Percentiles rank a stretch among this genome's conserved stretches.
Conservation (phyloP, 805 yeast genomes). For the Ogataea philodendri region DNA sequence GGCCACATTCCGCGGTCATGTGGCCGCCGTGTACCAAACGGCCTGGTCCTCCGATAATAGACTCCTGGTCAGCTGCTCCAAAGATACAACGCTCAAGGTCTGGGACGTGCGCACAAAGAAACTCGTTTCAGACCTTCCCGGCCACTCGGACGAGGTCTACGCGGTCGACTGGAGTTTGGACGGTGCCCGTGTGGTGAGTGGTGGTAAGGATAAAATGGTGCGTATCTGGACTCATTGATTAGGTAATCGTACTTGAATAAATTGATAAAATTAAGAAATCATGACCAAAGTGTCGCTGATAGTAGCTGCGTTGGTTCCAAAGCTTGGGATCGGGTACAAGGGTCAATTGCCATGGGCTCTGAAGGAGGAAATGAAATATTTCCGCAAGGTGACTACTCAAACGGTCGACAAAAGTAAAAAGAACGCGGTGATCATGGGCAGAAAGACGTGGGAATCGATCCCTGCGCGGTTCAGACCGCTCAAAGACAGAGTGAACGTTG, state of each 20-base stretch:
- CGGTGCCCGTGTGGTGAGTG: conserved; percentile 92
- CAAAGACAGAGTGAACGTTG: conserved; percentile 68
- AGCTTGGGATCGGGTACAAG: conserved; percentile 77
- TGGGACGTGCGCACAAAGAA: conserved; percentile 92
- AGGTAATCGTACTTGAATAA: conserved; percentile 6
- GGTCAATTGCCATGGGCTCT: conserved; percentile 89
- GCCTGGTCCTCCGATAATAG: conserved; percentile 97
- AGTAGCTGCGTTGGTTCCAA: conserved; percentile 84
- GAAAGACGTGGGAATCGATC: conserved; percentile 94
- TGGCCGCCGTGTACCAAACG: conserved; percentile 95
- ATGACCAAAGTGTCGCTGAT: conserved; percentile 53
- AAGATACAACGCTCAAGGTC: conserved; percentile 92
- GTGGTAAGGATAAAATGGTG: conserved; percentile 94
- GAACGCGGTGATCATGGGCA: conserved; percentile 93
- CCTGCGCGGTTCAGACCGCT: conserved; percentile 84
- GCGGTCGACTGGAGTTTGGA: conserved; percentile 98
- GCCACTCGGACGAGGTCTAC: conserved; percentile 92
- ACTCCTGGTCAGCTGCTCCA: conserved; percentile 86
- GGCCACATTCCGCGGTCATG: conserved; percentile 93
- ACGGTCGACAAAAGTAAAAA: conserved; percentile 32
- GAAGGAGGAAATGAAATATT: conserved; percentile 80
- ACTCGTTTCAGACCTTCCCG: conserved; percentile 86
- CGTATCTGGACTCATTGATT: conserved; percentile 83
- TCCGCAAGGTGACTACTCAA: conserved; percentile 66
- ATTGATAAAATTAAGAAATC: background rate